Evolutionary conservation across 331 rosid genomes (phyloP), one percentile per base, ranked within the genome.

Genomic region (Acacia concinna): DNA sequence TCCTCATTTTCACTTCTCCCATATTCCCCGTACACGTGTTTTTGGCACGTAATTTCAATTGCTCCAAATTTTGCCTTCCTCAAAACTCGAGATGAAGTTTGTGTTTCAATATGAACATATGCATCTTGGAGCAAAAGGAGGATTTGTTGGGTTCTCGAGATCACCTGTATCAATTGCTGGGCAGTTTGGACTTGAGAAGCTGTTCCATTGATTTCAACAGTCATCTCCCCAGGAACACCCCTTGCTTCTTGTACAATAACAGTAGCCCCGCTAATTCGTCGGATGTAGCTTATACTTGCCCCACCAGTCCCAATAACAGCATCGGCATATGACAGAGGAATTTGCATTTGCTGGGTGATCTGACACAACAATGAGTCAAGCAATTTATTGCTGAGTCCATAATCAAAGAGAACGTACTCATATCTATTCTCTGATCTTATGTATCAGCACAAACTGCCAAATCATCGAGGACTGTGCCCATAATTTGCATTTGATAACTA

Each of bases 221-320:
- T 96, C 99, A 96, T 96, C 87, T 96, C 98, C 74, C 95, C 96
- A 41, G 98, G 99, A 83, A 91, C 97, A 77, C 98, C 99, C 86
- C 97, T 87, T 5, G 98, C 86, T 89, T 96, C 99, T 84, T 96
- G 98, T 38, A 96, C 91, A 27, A 98, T 84, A 63, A 96, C 98
- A 32, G 97, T 93, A 49, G 99, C 97, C 67, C 98, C 98, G 82
- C 99, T 96, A 66, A 94, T 96, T 18, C 99, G 88, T 78, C 99
- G 88, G 59, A 93, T 96, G 86, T 96, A 96, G 86, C 99, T 96
- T 85, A 93, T 93, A 85, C 88, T 93, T 11, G 98, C 84, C 78
- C 99, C 98, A 49, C 97, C 97, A 37, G 99, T 84, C 69, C 99
- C 99, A 79, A 96, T 96, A 62, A 96, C 98, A 75, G 98, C 99